A percentile compares a stretch with the other conserved stretches of the same genome.
These are phyloP conservation scores for Penicillium egyptiacum DNA, from an alignment of 495 filamentous ascomycete species.

Conservation along the genomic window DNA sequence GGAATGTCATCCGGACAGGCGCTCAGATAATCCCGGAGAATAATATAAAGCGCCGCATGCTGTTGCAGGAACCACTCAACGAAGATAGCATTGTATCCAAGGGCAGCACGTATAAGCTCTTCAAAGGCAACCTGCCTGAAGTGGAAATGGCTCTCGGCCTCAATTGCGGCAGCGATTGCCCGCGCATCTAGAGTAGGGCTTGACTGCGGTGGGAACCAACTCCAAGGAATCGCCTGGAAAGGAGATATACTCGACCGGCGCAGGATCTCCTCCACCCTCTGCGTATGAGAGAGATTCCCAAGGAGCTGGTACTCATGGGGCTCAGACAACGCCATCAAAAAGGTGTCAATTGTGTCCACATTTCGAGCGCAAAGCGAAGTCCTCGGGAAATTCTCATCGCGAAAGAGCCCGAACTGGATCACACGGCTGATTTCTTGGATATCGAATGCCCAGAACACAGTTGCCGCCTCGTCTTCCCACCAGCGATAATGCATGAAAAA, in stretches of 20 bases:
- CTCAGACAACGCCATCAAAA: slow-evolving; percentile 31
- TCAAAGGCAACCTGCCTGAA: slow-evolving; percentile 43
- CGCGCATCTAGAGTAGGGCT: slow-evolving; percentile 22
- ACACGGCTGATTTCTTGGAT: slow-evolving; percentile 38
- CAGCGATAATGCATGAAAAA: slow-evolving; percentile 37
- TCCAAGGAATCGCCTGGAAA: slow-evolving; percentile 34
- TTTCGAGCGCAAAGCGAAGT: slow-evolving; percentile 36
- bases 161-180: slow-evolving; percentile 37
- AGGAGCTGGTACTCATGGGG: slow-evolving; percentile 32
- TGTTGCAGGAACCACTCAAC: slow-evolving; percentile 47
- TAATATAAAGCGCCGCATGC: slow-evolving; percentile 40
- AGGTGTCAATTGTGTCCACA: slow-evolving; percentile 32
- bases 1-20: slow-evolving; percentile 37
- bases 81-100: slow-evolving; percentile 34
- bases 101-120: slow-evolving; percentile 40
- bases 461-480: slow-evolving; percentile 47
- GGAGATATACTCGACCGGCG: slow-evolving; percentile 29
- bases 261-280: slow-evolving; percentile 48
- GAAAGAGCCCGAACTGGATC: slow-evolving; percentile 42
- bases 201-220: slow-evolving; percentile 38
- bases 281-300: slow-evolving; percentile 33
- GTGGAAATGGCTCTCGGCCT: slow-evolving; percentile 47
- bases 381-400: slow-evolving; percentile 37
- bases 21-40: slow-evolving; percentile 37
- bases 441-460: slow-evolving; percentile 46